Percentiles rank a stretch among this genome's conserved stretches.
phyloP scores from a whole-genome alignment of 441 rosid genomes.

The Bocquillonia castaneifolia region DNA sequence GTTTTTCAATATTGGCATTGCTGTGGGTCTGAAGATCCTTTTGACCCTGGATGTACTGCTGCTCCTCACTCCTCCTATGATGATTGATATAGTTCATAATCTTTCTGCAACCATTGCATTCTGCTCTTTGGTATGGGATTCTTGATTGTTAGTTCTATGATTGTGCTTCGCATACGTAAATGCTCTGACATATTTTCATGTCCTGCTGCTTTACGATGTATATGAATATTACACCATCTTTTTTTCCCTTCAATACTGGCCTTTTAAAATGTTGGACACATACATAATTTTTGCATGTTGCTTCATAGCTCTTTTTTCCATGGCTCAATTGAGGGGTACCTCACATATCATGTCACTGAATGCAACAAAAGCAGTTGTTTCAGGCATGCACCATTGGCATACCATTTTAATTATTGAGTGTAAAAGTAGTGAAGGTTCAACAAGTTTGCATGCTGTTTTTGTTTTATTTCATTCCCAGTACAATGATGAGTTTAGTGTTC shows the following conservation, averaged over 20 bases:
- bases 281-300: not conserved
- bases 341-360: not conserved
- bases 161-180: not conserved
- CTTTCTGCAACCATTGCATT: constrained; percentile 5
- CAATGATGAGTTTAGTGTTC: not conserved
- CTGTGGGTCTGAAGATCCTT: constrained; percentile 88
- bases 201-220: not conserved
- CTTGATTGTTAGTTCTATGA: not conserved
- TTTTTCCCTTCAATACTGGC: not conserved
- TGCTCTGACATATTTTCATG: not conserved
- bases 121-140: constrained; percentile 6
- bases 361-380: not conserved
- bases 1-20: constrained; percentile 91
- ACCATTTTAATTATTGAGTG: not conserved
- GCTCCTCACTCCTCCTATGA: constrained; percentile 79
- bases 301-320: not conserved
- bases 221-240: not conserved
- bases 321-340: not conserved
- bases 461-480: not conserved
- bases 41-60: constrained; percentile 83
- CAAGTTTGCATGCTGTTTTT: not conserved
- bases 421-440: not conserved
- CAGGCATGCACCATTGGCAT: not conserved
- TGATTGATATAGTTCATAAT: constrained; percentile 34
- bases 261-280: not conserved